Evolutionary conservation across 495 filamentous ascomycete genomes (phyloP).

Genomic region (Aspergillus conjunctus): DNA sequence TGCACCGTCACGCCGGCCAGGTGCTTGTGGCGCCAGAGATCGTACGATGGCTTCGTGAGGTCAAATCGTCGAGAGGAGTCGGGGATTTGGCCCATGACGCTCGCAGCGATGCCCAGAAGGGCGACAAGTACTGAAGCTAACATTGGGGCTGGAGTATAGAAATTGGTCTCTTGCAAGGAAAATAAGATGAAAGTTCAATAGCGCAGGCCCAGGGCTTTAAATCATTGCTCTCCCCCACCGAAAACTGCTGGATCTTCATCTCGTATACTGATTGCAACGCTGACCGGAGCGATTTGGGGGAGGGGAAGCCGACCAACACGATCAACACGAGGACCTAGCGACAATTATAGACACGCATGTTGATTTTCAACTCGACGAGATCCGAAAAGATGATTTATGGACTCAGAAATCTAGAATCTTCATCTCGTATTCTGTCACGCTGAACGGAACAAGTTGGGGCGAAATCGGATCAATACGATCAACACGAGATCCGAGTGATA

Average conservation of each 20-base stretch:
- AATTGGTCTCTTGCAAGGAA: not conserved
- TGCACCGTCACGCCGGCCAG: slow-evolving; percentile 24
- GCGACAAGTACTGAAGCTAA: not conserved
- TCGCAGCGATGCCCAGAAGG: not conserved
- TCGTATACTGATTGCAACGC: not conserved
- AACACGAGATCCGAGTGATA: too few relatives aligned
- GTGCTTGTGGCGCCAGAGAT: slow-evolving; percentile 22
- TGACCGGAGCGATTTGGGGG: not conserved
- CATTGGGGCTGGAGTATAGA: not conserved
- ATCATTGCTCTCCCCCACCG: too few relatives aligned
- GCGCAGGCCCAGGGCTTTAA: not conserved
- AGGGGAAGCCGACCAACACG: not conserved
- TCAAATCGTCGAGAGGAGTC: slow-evolving; percentile 22
- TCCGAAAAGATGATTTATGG: too few relatives aligned
- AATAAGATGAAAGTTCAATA: not conserved
- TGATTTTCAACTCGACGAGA: too few relatives aligned
- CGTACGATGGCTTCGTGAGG: slow-evolving; percentile 22
- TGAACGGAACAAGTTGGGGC: not conserved
- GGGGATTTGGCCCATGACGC: not conserved
- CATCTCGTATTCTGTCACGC: too few relatives aligned
- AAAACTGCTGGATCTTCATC: too few relatives aligned
- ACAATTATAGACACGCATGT: slow-evolving; percentile 1
- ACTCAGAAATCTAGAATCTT: not conserved
- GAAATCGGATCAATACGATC: not conserved
- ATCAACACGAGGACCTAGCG: slow-evolving; percentile 9